Base-by-base conservation (phyloP, 305 asterid species). In the Solanum hybrid region DNA sequence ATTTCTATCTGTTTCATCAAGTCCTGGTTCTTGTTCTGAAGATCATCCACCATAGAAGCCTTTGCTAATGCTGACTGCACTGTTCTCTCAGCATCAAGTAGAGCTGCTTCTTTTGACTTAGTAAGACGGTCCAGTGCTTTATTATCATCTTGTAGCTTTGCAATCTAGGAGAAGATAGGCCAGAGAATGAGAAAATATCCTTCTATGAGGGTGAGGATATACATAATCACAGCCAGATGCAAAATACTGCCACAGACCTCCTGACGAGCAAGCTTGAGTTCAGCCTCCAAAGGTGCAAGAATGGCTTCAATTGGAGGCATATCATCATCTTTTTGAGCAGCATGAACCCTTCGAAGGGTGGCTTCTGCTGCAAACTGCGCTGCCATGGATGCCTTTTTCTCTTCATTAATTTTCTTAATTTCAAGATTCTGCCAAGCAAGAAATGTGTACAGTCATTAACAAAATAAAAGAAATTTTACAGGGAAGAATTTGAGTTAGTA, bases 321-420 rank as follows among this genome's bases (percentile, higher is more conserved):
- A 90, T 97, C 99, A 92, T 97, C 99, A 89, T 97, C 99, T 91
- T 97, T 97, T 90, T 97, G 98, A 91, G 98, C 98, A 90, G 97
- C 96, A 91, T 97, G 99, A 89, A 97, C 99, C 91, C 99, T 94
- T 37, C 99, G 95, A 92, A 97, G 98, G 83, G 99, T 96, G 90
- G 99, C 99, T 93, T 97, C 99, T 84, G 99, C 99, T 14, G 99
- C 99, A 94, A 97, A 97, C 90, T 97, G 99, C 71, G 99, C 99
- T 82, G 99, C 98, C 98, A 97, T 95, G 86, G 99, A 96, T 57
- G 99, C 98, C 95, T 94, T 97, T 95, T 97, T 97, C 89, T 97
- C 99, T 93, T 96, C 99, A 92, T 95, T 97, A 75, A 96, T 95
- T 95, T 95, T 96, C 95, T 97, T 97, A 91, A 96, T 96, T 90